Conservation (phyloP, 164 flowering plant species). For the Chloranthus sessilifolius region DNA sequence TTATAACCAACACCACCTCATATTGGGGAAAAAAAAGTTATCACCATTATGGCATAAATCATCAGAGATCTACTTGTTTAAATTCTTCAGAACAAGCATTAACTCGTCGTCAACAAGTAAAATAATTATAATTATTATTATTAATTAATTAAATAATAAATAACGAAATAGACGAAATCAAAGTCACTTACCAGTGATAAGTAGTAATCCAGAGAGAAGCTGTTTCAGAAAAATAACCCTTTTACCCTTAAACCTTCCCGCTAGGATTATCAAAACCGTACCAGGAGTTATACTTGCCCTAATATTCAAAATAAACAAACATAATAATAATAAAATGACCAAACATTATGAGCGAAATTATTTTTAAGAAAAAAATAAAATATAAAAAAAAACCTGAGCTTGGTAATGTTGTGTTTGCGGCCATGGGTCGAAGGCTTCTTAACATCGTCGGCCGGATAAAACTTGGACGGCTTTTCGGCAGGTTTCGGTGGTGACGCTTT, state of each 20-base stretch:
- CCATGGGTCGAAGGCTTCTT: constrained; percentile 68
- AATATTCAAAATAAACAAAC: not conserved
- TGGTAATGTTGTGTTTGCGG: constrained; percentile 37
- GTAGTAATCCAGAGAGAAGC: constrained; percentile 67
- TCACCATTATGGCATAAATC: too few relatives aligned
- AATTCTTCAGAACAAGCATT: too few relatives aligned
- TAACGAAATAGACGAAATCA: too few relatives aligned
- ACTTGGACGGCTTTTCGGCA: constrained; percentile 58
- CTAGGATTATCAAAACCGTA: constrained; percentile 59
- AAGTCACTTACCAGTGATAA: constrained; percentile 47
- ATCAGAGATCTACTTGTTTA: too few relatives aligned
- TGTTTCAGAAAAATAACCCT: constrained; percentile 81
- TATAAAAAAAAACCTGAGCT: constrained; percentile 17
- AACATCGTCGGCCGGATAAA: constrained; percentile 83
- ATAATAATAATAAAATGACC: not conserved
- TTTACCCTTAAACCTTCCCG: constrained; percentile 84
- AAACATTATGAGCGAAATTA: not conserved
- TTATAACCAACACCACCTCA: too few relatives aligned
- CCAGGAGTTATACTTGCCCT: constrained; percentile 71
- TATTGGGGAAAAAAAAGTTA: too few relatives aligned
- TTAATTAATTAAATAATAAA: too few relatives aligned
- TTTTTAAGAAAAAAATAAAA: not conserved
- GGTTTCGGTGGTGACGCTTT: constrained; percentile 13
- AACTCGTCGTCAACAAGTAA: too few relatives aligned
- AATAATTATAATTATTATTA: too few relatives aligned